These are phyloP conservation scores for Neotropicomus parvogracilis DNA, from an alignment of 1,284 basidiomycete genomes.

Conservation along the genomic window DNA sequence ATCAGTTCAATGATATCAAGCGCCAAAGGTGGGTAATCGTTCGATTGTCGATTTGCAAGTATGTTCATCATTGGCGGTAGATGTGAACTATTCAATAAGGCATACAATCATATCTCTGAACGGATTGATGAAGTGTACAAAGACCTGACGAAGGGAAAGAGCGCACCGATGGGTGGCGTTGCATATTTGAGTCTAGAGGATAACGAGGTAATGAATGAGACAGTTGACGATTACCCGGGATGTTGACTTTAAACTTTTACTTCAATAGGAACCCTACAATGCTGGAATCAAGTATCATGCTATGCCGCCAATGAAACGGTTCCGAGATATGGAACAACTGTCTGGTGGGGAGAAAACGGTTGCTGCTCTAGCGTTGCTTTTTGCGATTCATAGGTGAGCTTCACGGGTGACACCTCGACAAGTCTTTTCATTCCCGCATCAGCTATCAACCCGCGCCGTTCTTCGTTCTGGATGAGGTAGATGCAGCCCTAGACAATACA, in stretches of 20 bases:
- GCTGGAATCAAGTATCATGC: conserved; percentile 98
- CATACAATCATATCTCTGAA: conserved; percentile 94
- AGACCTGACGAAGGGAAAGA: conserved; percentile 93
- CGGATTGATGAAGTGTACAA: conserved; percentile 96
- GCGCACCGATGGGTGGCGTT: conserved; percentile 90
- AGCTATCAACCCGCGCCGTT: conserved; percentile 98
- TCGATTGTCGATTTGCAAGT: not conserved
- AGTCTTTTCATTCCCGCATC: conserved; percentile 3
- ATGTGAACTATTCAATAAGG: conserved; percentile 91
- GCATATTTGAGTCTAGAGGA: conserved; percentile 96
- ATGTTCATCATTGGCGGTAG: conserved; percentile 25
- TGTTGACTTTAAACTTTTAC: conserved; percentile 7
- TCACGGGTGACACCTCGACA: not conserved
- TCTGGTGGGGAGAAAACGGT: conserved; percentile 99
- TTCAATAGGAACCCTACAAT: conserved; percentile 83
- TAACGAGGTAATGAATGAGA: conserved; percentile 65
- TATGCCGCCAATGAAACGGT: conserved; percentile 99
- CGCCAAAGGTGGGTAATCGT: conserved; percentile 59
- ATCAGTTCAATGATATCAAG: conserved; percentile 88
- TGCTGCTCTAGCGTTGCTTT: conserved; percentile 91
- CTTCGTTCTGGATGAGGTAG: conserved; percentile 98
- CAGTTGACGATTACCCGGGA: not conserved
- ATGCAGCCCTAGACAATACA: conserved; percentile 94
- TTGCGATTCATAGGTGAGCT: conserved; percentile 87
- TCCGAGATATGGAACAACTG: conserved; percentile 98